These are phyloP conservation scores for Berkeleyomyces basicola DNA, from an alignment of 2,329 filamentous ascomycete species.

Conservation along the genomic window DNA sequence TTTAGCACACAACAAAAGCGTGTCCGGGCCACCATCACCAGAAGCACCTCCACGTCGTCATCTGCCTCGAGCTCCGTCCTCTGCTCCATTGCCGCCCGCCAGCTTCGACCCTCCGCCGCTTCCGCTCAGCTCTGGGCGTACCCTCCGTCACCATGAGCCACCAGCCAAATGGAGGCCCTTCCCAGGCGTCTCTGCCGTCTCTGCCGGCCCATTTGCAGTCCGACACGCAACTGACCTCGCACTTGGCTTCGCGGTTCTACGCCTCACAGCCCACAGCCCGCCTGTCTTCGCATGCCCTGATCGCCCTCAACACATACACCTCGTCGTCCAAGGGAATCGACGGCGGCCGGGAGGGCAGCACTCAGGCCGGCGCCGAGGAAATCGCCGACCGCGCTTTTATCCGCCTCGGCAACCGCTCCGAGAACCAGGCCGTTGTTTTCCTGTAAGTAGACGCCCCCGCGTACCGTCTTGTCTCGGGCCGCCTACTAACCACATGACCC, in stretches of 20 bases:
- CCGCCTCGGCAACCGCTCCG: constrained; percentile 69
- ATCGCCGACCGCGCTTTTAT: constrained; percentile 75
- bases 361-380: constrained; percentile 83
- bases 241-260: constrained; percentile 81
- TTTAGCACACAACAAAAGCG: neutral
- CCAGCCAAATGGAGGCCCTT: constrained; percentile 26
- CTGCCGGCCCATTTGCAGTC: constrained; percentile 70
- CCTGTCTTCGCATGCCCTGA: constrained; percentile 78
- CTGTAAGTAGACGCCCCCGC: constrained; percentile 44
- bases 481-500: neutral
- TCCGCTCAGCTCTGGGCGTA: neutral
- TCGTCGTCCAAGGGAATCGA: constrained; percentile 75
- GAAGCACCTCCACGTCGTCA: neutral
- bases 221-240: constrained; percentile 63
- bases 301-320: constrained; percentile 89
- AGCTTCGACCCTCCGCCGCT: neutral
- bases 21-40: neutral
- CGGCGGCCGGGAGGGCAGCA: constrained; percentile 81
- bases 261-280: constrained; percentile 73
- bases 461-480: neutral
- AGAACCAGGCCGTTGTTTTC: constrained; percentile 87
- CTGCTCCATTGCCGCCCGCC: neutral
- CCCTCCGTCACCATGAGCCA: constrained; percentile 37
- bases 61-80: neutral
- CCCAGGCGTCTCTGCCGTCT: constrained; percentile 65